A percentile compares a stretch with the other conserved stretches of the same genome.
These are phyloP conservation scores for Xylariaceae sp. DNA, from an alignment of 2,329 filamentous ascomycete species.

Conservation along the genomic window DNA sequence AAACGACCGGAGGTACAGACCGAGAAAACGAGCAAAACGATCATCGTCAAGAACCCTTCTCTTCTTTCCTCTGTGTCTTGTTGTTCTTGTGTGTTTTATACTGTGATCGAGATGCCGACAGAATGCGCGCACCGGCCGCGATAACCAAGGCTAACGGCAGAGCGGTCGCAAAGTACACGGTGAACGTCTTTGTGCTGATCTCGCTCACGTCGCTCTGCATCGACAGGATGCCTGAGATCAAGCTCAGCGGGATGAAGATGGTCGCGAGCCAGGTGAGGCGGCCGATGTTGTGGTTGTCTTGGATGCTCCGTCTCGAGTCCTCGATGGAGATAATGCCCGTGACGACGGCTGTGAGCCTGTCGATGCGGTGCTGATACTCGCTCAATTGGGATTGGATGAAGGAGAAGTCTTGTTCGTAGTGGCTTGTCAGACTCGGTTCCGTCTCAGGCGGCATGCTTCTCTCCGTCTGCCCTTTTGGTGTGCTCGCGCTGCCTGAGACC, in stretches of 20 bases:
- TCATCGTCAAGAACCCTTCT: too few relatives aligned
- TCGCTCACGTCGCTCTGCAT: conserved; percentile 24
- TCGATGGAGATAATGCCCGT: conserved; percentile 29
- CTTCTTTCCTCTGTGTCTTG: too few relatives aligned
- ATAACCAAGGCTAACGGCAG: conserved; percentile 21
- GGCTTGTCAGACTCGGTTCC: conserved; percentile 5
- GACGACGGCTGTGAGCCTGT: conserved; percentile 29
- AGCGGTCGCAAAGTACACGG: conserved; percentile 21
- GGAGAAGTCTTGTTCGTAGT: conserved; percentile 23
- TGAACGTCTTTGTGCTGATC: conserved; percentile 16
- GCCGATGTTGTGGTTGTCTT: conserved; percentile 29
- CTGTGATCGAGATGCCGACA: conserved; percentile 5
- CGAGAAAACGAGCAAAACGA: too few relatives aligned
- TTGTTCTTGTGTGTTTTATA: too few relatives aligned
- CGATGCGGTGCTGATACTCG: conserved; percentile 30
- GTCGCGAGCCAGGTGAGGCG: conserved; percentile 31
- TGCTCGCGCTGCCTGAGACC: background rate
- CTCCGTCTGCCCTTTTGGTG: too few relatives aligned
- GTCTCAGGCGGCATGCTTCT: too few relatives aligned
- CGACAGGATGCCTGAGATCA: conserved; percentile 27
- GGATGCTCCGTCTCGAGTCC: conserved; percentile 26
- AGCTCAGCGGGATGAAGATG: conserved; percentile 31
- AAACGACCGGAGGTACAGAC: too few relatives aligned
- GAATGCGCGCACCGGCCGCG: conserved; percentile 5
- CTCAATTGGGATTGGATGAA: conserved; percentile 24